These are phyloP conservation scores for Solanum neorickii DNA, from an alignment of 257 asterid species.

Conservation along the genomic window DNA sequence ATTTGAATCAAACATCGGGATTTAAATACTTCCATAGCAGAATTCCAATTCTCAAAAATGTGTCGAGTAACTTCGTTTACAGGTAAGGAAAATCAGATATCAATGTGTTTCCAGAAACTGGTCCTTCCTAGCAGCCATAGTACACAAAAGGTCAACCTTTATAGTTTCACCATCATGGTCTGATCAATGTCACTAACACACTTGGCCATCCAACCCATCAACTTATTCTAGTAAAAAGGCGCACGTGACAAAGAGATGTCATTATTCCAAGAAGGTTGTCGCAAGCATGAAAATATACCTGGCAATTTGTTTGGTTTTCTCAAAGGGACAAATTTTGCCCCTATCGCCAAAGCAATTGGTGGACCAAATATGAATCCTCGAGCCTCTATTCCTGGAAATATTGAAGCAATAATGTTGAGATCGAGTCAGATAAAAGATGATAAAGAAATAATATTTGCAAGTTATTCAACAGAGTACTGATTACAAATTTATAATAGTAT, in stretches of 20 bases:
- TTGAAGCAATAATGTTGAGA: neutral
- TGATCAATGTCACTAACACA: neutral
- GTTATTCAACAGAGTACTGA: neutral
- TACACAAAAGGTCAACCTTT: neutral
- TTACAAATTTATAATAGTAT: neutral
- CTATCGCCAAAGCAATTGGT: slow-evolving; percentile 75
- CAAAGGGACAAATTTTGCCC: slow-evolving; percentile 82
- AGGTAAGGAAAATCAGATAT: neutral
- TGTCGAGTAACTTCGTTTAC: neutral
- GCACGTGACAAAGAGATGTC: neutral
- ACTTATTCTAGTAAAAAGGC: neutral
- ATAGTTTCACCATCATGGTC: neutral
- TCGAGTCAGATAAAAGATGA: neutral
- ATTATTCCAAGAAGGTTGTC: neutral
- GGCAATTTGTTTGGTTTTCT: slow-evolving; percentile 71
- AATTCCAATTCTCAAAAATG: neutral
- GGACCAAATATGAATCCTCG: slow-evolving; percentile 81
- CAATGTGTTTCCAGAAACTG: neutral
- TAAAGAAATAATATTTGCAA: neutral
- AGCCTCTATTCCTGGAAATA: slow-evolving; percentile 63
- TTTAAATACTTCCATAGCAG: neutral
- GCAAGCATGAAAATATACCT: slow-evolving; percentile 19
- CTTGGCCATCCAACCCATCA: neutral
- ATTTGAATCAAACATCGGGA: neutral
- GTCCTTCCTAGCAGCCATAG: neutral